phyloP scores from a whole-genome alignment of 257 asterid genomes.

The Solanum stenotomum region DNA sequence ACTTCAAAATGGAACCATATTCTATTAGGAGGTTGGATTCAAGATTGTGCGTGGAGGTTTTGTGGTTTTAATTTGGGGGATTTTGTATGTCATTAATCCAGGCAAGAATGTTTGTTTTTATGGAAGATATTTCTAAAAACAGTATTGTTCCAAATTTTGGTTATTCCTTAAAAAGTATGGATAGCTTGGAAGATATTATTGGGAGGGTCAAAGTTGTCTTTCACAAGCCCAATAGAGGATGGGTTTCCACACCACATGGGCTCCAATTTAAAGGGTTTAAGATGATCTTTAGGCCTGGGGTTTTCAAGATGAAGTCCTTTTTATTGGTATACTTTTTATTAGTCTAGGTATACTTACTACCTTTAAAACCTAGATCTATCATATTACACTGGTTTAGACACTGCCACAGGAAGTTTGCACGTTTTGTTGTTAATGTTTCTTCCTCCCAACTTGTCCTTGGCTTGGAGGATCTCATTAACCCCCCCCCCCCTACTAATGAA shows the following conservation, averaged over 20 bases:
- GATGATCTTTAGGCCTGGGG: not conserved
- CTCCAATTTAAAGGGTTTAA: not conserved
- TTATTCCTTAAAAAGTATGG: not conserved
- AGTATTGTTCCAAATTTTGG: not conserved
- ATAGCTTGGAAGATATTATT: too few relatives aligned
- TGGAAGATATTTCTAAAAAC: not conserved
- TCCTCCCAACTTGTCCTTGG: not conserved
- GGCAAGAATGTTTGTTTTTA: not conserved
- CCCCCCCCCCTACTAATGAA: too few relatives aligned
- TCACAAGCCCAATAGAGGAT: too few relatives aligned
- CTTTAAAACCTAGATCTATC: too few relatives aligned
- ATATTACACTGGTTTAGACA: too few relatives aligned
- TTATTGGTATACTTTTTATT: too few relatives aligned
- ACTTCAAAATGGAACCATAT: not conserved
- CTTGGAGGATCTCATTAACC: not conserved
- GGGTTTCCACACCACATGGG: not conserved
- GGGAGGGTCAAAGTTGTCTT: not conserved
- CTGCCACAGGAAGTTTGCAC: rapidly evolving
- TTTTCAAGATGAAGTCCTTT: not conserved
- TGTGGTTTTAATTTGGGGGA: not conserved
- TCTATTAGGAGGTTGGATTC: not conserved
- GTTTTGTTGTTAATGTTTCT: too few relatives aligned
- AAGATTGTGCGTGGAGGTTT: too few relatives aligned
- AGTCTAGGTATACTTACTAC: not conserved
- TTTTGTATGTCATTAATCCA: too few relatives aligned